phyloP scores from a whole-genome alignment of 345 rosid species.

The Eucalyptus sp. region DNA sequence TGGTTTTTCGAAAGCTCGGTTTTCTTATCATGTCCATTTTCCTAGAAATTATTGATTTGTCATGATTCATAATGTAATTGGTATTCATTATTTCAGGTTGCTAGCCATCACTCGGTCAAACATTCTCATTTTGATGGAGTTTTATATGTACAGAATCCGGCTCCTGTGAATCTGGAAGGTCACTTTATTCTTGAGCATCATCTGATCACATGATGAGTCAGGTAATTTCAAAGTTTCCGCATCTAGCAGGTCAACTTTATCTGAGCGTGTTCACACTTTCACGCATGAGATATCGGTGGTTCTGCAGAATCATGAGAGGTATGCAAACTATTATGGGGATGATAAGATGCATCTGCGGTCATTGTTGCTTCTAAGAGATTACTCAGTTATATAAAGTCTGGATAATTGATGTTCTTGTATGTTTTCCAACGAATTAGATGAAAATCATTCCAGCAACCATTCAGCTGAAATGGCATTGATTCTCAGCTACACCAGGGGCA shows the following conservation, averaged over 20 bases:
- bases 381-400: background rate
- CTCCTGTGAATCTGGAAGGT: background rate
- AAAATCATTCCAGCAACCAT: background rate
- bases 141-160: background rate
- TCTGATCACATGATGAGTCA: background rate
- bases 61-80: background rate
- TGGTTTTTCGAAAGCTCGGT: background rate
- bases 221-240: background rate
- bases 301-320: background rate
- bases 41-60: background rate
- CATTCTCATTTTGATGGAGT: background rate
- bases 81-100: background rate
- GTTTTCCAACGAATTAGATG: background rate
- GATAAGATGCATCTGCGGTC: background rate
- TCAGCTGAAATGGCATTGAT: background rate
- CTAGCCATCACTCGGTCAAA: background rate
- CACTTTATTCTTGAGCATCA: background rate
- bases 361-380: background rate
- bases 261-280: background rate
- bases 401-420: background rate
- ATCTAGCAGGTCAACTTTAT: background rate
- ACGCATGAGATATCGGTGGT: background rate
- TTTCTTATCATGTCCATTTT: background rate
- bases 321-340: background rate
- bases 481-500: background rate